A percentile compares a stretch with the other conserved stretches of the same genome.
These are phyloP conservation scores for Aspergillus bombycis DNA, from an alignment of 2,329 filamentous ascomycete species.

Conservation along the genomic window DNA sequence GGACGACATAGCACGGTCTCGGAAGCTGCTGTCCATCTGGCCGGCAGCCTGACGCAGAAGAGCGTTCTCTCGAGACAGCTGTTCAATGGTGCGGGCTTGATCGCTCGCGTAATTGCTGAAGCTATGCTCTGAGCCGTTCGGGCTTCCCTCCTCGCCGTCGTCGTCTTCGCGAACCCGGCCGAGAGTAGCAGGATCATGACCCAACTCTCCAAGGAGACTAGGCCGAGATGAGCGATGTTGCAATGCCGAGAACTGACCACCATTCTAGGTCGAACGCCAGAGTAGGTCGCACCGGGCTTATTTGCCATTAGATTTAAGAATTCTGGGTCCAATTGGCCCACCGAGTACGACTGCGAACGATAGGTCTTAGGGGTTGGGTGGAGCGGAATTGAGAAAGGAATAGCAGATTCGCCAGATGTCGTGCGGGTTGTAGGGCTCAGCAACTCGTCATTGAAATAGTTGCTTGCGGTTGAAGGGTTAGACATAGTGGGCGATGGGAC, in stretches of 20 bases:
- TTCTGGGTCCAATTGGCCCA: conserved; percentile 82
- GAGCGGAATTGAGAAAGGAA: conserved; percentile 84
- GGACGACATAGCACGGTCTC: conserved; percentile 47
- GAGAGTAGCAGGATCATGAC: conserved; percentile 50
- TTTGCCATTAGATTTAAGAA: conserved; percentile 37
- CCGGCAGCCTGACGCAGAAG: conserved; percentile 49
- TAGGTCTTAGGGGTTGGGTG: conserved; percentile 92
- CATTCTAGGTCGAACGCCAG: conserved; percentile 40
- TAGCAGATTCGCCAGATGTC: conserved; percentile 57
- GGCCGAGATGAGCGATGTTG: conserved; percentile 76
- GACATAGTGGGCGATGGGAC: conserved; percentile 73
- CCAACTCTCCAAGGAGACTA: conserved; percentile 50
- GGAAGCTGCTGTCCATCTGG: conserved; percentile 41
- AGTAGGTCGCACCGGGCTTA: conserved; percentile 32
- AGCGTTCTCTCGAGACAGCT: conserved; percentile 52
- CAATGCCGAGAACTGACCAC: conserved; percentile 65
- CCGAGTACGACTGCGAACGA: conserved; percentile 94
- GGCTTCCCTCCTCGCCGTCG: conserved; percentile 48
- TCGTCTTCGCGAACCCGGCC: conserved; percentile 54
- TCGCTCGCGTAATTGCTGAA: conserved; percentile 40
- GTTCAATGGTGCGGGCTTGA: conserved; percentile 51
- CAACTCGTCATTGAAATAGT: conserved; percentile 57
- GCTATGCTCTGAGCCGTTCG: conserved; percentile 43
- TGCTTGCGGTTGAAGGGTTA: conserved; percentile 52
- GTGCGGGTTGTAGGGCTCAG: conserved; percentile 53